Evolutionary conservation across 305 asterid genomes (phyloP).

Genomic region (Ajuga reptans): DNA sequence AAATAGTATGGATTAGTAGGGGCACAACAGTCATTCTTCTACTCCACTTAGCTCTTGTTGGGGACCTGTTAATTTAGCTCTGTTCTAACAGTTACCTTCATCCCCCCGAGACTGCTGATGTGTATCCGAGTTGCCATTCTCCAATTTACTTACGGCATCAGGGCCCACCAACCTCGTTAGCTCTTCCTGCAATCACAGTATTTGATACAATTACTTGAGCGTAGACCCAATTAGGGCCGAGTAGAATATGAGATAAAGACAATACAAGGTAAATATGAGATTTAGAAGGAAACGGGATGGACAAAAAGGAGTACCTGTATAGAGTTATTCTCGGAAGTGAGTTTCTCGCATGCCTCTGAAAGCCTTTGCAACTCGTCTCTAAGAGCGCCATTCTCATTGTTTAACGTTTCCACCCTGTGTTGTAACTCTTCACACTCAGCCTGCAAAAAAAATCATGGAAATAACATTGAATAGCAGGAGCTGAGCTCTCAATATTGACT

Average conservation of each 20-base stretch:
- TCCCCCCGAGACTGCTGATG: constrained; percentile 37
- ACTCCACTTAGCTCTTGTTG: not conserved
- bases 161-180: constrained; percentile 55
- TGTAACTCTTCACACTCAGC: constrained; percentile 97
- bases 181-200: constrained; percentile 54
- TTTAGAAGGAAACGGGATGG: not conserved
- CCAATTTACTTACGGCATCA: constrained; percentile 50
- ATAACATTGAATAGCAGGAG: not conserved
- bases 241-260: not conserved
- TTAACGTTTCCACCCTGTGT: constrained; percentile 63
- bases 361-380: constrained; percentile 74
- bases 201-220: not conserved
- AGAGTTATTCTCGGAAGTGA: constrained; percentile 62
- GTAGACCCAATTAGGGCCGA: not conserved
- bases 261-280: not conserved
- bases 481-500: not conserved
- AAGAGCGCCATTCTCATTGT: constrained; percentile 53
- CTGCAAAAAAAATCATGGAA: constrained; percentile 27
- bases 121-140: constrained; percentile 29
- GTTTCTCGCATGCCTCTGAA: constrained; percentile 82
- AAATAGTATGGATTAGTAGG: constrained; percentile 16
- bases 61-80: not conserved
- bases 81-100: constrained; percentile 45
- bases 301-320: constrained; percentile 43
- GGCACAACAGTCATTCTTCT: constrained; percentile 8